These are phyloP conservation scores for Fonsecaea pedrosoi DNA, from an alignment of 2,329 filamentous ascomycete genomes.

Conservation along the genomic window DNA sequence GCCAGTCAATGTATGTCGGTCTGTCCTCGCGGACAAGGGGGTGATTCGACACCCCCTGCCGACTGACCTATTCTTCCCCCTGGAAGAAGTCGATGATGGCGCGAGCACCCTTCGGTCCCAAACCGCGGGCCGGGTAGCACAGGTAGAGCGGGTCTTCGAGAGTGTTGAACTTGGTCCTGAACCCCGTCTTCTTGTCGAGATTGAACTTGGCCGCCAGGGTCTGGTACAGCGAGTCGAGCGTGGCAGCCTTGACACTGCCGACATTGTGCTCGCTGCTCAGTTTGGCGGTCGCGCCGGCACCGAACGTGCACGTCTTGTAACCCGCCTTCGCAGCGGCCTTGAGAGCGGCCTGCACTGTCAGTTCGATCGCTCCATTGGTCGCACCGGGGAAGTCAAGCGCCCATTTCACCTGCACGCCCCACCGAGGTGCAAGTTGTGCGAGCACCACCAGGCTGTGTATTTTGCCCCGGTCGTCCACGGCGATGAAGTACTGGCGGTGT, in stretches of 20 bases:
- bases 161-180: conserved; percentile 81
- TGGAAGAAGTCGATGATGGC: conserved; percentile 83
- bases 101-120: conserved; percentile 74
- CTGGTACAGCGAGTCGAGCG: conserved; percentile 75
- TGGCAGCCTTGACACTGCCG: conserved; percentile 60
- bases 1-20: neutral
- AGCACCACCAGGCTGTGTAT: conserved; percentile 74
- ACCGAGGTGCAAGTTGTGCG: conserved; percentile 73
- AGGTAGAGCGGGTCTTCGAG: conserved; percentile 78
- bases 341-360: conserved; percentile 70
- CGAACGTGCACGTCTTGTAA: conserved; percentile 73
- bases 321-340: conserved; percentile 61
- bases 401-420: conserved; percentile 88
- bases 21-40: neutral
- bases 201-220: conserved; percentile 74
- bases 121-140: conserved; percentile 77
- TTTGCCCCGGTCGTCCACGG: conserved; percentile 69
- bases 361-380: conserved; percentile 78
- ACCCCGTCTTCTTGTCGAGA: conserved; percentile 76
- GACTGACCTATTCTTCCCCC: conserved; percentile 43
- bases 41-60: neutral
- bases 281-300: conserved; percentile 72
- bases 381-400: conserved; percentile 80
- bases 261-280: conserved; percentile 76
- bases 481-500: conserved; percentile 78